phyloP scores from a whole-genome alignment of 768 basidiomycete species.

The Pleurotus tuber-regium region DNA sequence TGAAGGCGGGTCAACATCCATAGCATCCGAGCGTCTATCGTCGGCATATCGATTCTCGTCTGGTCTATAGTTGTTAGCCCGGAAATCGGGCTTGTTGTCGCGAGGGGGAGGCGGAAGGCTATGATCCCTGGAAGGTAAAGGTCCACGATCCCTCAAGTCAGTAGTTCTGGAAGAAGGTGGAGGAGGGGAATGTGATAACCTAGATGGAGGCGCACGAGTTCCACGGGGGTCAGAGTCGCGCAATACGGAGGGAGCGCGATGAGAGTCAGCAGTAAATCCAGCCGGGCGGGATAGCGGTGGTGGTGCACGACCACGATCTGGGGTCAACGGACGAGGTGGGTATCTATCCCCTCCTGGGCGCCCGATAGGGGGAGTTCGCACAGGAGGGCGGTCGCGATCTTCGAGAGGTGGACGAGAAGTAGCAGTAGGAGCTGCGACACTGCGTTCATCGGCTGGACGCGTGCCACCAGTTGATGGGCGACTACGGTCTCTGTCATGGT shows the following conservation, averaged over 20 bases:
- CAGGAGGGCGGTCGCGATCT: slow-evolving; percentile 17
- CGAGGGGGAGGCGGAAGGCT: slow-evolving; percentile 22
- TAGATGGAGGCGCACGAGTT: slow-evolving; percentile 4
- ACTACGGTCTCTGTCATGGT: slow-evolving; percentile 16
- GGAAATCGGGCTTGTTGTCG: slow-evolving; percentile 30
- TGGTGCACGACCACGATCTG: neutral
- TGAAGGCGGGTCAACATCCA: slow-evolving; percentile 31
- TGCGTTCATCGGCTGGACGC: slow-evolving; percentile 13
- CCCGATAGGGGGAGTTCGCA: slow-evolving; percentile 18
- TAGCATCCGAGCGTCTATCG: slow-evolving; percentile 32
- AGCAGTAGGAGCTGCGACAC: neutral
- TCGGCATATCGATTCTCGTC: slow-evolving; percentile 35
- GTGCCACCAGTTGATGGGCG: slow-evolving; percentile 17
- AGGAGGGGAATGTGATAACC: slow-evolving; percentile 12
- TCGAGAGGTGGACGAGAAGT: slow-evolving; percentile 16
- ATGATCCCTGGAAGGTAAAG: slow-evolving; percentile 23
- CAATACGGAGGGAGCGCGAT: slow-evolving; percentile 8
- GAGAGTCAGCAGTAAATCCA: slow-evolving; percentile 7
- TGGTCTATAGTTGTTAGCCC: slow-evolving; percentile 32
- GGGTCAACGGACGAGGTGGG: slow-evolving; percentile 9
- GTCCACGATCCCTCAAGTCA: slow-evolving; percentile 24
- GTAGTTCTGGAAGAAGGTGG: slow-evolving; percentile 13
- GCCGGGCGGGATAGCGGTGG: slow-evolving; percentile 6
- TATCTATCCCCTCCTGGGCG: slow-evolving; percentile 9
- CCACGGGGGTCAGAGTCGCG: slow-evolving; percentile 14